Conservation (phyloP, 2,329 filamentous ascomycete species). For the Myriosclerotinia duriaeana region DNA sequence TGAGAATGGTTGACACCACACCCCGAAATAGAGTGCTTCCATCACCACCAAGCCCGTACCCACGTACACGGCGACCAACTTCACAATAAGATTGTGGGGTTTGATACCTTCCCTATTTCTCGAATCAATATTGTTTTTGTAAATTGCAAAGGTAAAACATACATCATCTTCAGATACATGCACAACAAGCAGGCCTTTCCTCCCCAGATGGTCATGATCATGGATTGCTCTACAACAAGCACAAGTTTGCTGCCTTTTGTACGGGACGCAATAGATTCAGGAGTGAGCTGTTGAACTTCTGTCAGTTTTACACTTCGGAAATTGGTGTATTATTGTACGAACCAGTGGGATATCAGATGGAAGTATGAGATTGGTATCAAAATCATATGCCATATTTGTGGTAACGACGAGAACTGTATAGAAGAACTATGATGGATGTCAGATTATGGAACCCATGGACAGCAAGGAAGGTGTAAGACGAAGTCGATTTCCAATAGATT, state of each 20-base stretch:
- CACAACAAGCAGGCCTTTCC: conserved; percentile 58
- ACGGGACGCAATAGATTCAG: conserved; percentile 37
- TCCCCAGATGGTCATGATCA: conserved; percentile 57
- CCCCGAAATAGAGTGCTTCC: conserved; percentile 50
- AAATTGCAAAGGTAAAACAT: background rate
- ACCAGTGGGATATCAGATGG: conserved; percentile 44
- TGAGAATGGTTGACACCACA: conserved; percentile 57
- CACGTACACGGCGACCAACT: conserved; percentile 50
- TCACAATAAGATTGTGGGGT: conserved; percentile 49
- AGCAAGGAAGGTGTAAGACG: background rate
- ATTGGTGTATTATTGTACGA: background rate
- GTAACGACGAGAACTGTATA: conserved; percentile 56
- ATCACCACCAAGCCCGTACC: conserved; percentile 50
- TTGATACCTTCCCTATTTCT: conserved; percentile 4
- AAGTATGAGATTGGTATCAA: conserved; percentile 60
- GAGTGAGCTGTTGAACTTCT: conserved; percentile 44
- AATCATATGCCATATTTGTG: conserved; percentile 55
- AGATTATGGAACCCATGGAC: background rate
- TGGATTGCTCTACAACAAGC: conserved; percentile 60
- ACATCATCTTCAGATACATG: conserved; percentile 57
- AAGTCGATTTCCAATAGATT: background rate
- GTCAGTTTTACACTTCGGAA: background rate
- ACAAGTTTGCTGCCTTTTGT: conserved; percentile 59
- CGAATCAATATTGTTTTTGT: background rate
- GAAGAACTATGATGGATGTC: conserved; percentile 40